Percentiles rank a stretch among this genome's conserved stretches.
Conservation (phyloP, 2,329 filamentous ascomycete species). For the Aspergillus sclerotialis region DNA sequence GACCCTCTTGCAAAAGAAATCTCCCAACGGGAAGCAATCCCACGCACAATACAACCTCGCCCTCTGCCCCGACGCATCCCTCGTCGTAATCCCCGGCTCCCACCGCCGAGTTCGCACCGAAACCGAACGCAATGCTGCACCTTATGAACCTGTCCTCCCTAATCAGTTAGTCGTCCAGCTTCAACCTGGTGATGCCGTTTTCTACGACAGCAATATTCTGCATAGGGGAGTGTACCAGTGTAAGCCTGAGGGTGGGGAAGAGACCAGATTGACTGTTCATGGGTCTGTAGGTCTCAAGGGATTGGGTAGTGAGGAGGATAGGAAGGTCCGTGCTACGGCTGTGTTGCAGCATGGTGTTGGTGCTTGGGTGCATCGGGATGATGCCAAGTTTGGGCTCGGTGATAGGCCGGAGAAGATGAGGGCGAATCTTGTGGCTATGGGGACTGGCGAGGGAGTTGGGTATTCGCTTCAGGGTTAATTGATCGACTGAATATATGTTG, state of each 20-base stretch:
- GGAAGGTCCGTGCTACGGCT: slow-evolving; percentile 35
- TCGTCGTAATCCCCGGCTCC: slow-evolving; percentile 71
- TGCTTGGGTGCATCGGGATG: slow-evolving; percentile 35
- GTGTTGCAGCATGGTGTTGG: slow-evolving; percentile 43
- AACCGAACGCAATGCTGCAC: slow-evolving; percentile 59
- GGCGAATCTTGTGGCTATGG: slow-evolving; percentile 39
- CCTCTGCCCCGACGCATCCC: slow-evolving; percentile 64
- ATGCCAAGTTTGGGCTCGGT: slow-evolving; percentile 33
- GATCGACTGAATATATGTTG: too few relatives aligned
- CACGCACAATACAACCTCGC: slow-evolving; percentile 88
- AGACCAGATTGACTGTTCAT: slow-evolving; percentile 37
- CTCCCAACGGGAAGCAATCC: slow-evolving; percentile 43
- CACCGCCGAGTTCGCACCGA: slow-evolving; percentile 66
- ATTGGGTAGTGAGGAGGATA: slow-evolving; percentile 16
- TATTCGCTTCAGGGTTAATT: slow-evolving; percentile 36
- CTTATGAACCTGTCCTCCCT: slow-evolving; percentile 56
- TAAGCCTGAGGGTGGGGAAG: slow-evolving; percentile 28
- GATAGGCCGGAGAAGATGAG: slow-evolving; percentile 38
- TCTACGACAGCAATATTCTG: slow-evolving; percentile 87
- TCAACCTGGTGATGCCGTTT: slow-evolving; percentile 69
- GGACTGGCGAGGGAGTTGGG: slow-evolving; percentile 37
- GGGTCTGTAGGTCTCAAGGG: slow-evolving; percentile 36
- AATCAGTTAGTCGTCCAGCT: slow-evolving; percentile 61
- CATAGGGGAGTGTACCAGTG: slow-evolving; percentile 38
- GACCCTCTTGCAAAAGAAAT: slow-evolving; percentile 47